Evolutionary conservation across 805 yeast genomes (phyloP).

Genomic region (Yarrowia porcina): DNA sequence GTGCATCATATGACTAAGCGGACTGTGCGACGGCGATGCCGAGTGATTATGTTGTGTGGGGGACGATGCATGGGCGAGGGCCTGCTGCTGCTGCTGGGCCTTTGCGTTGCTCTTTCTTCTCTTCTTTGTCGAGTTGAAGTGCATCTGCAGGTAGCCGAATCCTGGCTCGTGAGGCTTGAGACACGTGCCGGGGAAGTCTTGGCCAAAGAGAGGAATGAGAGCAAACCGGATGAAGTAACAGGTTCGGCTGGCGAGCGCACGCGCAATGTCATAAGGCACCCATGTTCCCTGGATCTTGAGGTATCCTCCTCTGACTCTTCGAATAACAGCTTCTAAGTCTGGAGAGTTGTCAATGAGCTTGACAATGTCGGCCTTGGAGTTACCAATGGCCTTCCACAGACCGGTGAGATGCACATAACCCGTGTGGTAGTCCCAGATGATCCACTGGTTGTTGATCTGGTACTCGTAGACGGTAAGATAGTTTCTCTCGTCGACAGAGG

Average conservation of each 20-base stretch:
- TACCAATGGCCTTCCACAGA: slow-evolving; percentile 74
- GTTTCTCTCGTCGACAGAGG: slow-evolving; percentile 68
- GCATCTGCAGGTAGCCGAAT: slow-evolving; percentile 56
- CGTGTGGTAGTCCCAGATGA: slow-evolving; percentile 81
- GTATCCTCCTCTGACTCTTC: slow-evolving; percentile 84
- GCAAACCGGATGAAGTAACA: slow-evolving; percentile 75
- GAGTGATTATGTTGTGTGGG: neutral
- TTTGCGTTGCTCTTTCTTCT: slow-evolving; percentile 14
- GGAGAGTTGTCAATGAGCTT: slow-evolving; percentile 63
- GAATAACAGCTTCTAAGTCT: slow-evolving; percentile 57
- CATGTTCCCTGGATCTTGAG: slow-evolving; percentile 93
- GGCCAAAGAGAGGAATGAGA: slow-evolving; percentile 77
- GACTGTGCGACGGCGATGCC: neutral
- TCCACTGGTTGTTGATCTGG: slow-evolving; percentile 63
- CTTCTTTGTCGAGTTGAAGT: slow-evolving; percentile 28
- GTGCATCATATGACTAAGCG: neutral
- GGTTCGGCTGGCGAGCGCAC: slow-evolving; percentile 63
- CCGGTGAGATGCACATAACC: slow-evolving; percentile 88
- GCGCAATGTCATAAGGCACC: slow-evolving; percentile 72
- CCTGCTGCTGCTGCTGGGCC: slow-evolving; percentile 13
- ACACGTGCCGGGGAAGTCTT: slow-evolving; percentile 59
- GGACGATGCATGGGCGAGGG: neutral
- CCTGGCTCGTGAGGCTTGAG: slow-evolving; percentile 58
- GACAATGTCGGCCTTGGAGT: slow-evolving; percentile 72
- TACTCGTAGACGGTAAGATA: slow-evolving; percentile 71